Base-by-base conservation (phyloP, 306 rosid genomes). In the Canavalia gladiata region DNA sequence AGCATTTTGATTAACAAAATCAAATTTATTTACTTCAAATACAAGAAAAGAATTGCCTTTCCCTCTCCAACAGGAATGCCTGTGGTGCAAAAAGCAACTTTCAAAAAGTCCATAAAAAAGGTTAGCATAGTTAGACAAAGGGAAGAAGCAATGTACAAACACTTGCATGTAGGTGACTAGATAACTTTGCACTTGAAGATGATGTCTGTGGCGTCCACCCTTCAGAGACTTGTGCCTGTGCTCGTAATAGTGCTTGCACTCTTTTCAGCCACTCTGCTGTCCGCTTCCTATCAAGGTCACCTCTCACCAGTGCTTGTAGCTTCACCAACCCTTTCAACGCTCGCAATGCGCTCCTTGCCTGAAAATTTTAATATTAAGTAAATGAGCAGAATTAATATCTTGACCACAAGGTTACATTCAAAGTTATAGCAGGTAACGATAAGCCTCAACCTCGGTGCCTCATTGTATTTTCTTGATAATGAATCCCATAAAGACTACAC, bases 291-390 rank as follows among this genome's bases (percentile, higher is more conserved):
- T 84, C 97, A 68, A 95, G 88, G 77, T 93, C 96, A 58, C 98
- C 98, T 67, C 98, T 91, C 50, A 93, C 99, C 67, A 93, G 45
- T 25, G 97, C 98, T 75, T 95, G 99, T 1, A 95, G 90, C 81
- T 90, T 93, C 81, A 95, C 99, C 81, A 95, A 65, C 78, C 99
- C 99, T 82, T 87, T 91, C 9, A 95, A 73, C 2, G 99, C 99
- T 43, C 97, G 79, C 55, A 95, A 84, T 0, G 99, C 98, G 75
- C 83, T 91, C 86, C 98, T 87, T 7, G 98, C 99, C 99, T 95
- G 50, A 84, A 63, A 81, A 11, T 37, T 70, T 18, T 13, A 4
- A 6, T 9, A 57, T 50, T 9, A 4, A 74, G 64, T 8, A 45
- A 39, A 54, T 55, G 6, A 75, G 34, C 34, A 75, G 6, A 45